phyloP scores from a whole-genome alignment of 1,284 basidiomycete genomes.

The Moesziomyces globuligerus region DNA sequence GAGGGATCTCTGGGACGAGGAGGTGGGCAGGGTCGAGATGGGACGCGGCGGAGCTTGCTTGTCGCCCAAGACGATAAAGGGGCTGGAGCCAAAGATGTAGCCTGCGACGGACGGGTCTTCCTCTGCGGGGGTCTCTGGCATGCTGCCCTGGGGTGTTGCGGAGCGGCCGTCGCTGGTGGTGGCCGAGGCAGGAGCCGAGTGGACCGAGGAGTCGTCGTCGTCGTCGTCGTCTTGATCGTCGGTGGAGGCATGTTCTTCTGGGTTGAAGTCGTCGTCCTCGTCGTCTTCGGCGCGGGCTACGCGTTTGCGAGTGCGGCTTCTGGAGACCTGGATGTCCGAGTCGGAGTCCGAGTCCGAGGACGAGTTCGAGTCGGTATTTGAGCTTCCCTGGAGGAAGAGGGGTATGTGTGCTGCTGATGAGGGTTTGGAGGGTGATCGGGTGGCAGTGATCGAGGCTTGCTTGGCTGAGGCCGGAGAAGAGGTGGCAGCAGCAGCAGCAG shows the following conservation, averaged over 20 bases:
- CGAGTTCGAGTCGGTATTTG: constrained; percentile 12
- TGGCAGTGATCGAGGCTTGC: no score
- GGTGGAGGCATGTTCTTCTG: constrained; percentile 12
- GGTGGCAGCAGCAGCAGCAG: constrained; percentile 7
- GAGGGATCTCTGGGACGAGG: constrained; percentile 25
- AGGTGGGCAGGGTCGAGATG: constrained; percentile 20
- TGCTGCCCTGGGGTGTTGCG: constrained; percentile 16
- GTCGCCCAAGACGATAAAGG: constrained; percentile 26
- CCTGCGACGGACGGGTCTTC: constrained; percentile 4
- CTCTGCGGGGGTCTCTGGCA: constrained; percentile 38
- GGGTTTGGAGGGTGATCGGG: no score
- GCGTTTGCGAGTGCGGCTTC: constrained; percentile 9
- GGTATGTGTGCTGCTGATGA: not conserved
- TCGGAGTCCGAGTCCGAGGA: constrained; percentile 7
- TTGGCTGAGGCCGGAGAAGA: constrained; percentile 8
- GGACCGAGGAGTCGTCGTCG: constrained; percentile 4
- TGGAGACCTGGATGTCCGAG: constrained; percentile 18
- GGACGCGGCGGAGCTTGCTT: constrained; percentile 4
- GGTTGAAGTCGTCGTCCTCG: constrained; percentile 31
- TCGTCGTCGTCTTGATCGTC: constrained; percentile 22
- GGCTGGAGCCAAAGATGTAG: constrained; percentile 30
- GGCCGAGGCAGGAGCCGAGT: no score
- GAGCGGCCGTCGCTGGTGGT: constrained; percentile 2
- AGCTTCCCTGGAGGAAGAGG: constrained; percentile 1
- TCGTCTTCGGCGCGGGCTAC: constrained; percentile 5